phyloP scores from a whole-genome alignment of 441 rosid species.

The Croton laevigatus region DNA sequence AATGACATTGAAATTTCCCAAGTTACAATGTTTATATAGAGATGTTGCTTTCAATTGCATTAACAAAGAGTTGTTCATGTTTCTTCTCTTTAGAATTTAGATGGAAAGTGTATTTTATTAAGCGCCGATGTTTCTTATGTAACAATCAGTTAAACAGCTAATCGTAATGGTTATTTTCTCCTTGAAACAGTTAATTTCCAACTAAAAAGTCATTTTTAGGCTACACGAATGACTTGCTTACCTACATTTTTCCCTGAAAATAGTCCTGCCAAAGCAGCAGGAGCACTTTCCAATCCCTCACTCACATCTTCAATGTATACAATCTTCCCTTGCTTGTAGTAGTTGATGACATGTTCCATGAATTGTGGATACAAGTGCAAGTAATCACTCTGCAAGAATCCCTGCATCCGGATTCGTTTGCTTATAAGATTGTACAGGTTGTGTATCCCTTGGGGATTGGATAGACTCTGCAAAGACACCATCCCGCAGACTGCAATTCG shows the following conservation, averaged over 20 bases:
- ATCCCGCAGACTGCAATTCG: conserved; percentile 74
- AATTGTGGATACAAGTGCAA: conserved; percentile 45
- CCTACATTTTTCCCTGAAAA: conserved; percentile 69
- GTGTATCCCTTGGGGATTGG: conserved; percentile 41
- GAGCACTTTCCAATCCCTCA: conserved; percentile 54
- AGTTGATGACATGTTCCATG: conserved; percentile 32
- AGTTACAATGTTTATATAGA: not conserved
- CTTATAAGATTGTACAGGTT: conserved; percentile 40
- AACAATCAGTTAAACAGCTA: too few species aligned
- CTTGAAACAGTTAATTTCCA: not conserved
- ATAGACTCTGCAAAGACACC: conserved; percentile 48
- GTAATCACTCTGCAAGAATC: conserved; percentile 65
- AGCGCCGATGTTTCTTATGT: too few species aligned
- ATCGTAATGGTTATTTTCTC: not conserved
- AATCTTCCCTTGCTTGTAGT: conserved; percentile 56
- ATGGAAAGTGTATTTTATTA: too few species aligned
- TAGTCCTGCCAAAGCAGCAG: conserved; percentile 57
- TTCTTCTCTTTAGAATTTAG: not conserved
- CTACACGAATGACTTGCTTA: conserved; percentile 59
- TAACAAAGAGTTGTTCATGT: not conserved
- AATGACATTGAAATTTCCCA: not conserved
- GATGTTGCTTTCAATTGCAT: not conserved
- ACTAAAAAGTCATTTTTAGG: conserved; percentile 27
- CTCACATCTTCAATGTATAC: conserved; percentile 56
- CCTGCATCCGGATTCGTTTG: conserved; percentile 53